These are phyloP conservation scores for Phytophthora hibernalis DNA, from an alignment of 352 stramenopile genomes.

Conservation along the genomic window DNA sequence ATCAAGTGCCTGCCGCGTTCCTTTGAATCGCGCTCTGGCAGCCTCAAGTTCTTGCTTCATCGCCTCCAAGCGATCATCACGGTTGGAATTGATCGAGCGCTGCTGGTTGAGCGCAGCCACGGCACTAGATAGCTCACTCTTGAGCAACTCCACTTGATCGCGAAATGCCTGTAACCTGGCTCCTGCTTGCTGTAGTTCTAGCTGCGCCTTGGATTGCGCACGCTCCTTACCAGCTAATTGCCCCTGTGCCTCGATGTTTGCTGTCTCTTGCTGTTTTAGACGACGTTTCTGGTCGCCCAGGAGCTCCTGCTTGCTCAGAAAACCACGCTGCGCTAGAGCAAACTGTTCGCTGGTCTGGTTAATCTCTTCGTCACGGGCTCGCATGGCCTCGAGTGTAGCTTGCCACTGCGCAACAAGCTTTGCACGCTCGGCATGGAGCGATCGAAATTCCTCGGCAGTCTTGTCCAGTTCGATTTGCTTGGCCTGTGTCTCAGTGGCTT, in stretches of 20 bases:
- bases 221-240: slow-evolving; percentile 78
- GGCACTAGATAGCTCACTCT: slow-evolving; percentile 89
- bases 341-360: slow-evolving; percentile 91
- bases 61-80: slow-evolving; percentile 74
- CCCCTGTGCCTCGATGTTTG: slow-evolving; percentile 84
- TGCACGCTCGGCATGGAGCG: slow-evolving; percentile 93
- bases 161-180: slow-evolving; percentile 82
- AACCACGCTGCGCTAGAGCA: slow-evolving; percentile 60
- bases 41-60: slow-evolving; percentile 82
- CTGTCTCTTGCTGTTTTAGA: slow-evolving; percentile 86
- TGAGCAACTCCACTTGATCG: slow-evolving; percentile 93
- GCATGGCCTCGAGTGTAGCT: slow-evolving; percentile 94
- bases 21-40: slow-evolving; percentile 77
- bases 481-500: slow-evolving; percentile 93
- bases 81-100: slow-evolving; percentile 79
- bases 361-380: slow-evolving; percentile 93
- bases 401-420: slow-evolving; percentile 96
- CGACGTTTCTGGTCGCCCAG: slow-evolving; percentile 80
- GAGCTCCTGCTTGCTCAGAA: slow-evolving; percentile 71
- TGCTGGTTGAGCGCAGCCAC: slow-evolving; percentile 89
- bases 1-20: slow-evolving; percentile 82
- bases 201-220: slow-evolving; percentile 70
- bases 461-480: slow-evolving; percentile 97
- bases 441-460: slow-evolving; percentile 94
- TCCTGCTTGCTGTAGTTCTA: slow-evolving; percentile 68